These are phyloP conservation scores for Potentilla sterilis DNA, from an alignment of 306 rosid genomes.

Conservation along the genomic window DNA sequence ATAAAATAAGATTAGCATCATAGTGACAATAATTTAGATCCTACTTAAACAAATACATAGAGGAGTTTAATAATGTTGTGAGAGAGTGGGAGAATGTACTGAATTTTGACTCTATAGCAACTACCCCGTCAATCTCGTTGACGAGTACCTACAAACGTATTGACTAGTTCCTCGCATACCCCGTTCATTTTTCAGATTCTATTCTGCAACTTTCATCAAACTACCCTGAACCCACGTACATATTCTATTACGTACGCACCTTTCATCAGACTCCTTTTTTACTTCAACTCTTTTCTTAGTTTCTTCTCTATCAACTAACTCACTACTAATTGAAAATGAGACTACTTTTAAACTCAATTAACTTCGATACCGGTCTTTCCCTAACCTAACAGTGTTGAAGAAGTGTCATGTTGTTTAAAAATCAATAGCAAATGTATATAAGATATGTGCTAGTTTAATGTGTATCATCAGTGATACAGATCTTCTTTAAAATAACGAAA, in stretches of 20 bases:
- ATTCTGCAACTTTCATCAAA: not conserved
- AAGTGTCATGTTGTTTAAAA: not conserved
- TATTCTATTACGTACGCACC: not conserved
- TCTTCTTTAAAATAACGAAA: no score
- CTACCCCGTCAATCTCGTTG: slow-evolving; percentile 1
- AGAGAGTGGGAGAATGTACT: slow-evolving; percentile 8
- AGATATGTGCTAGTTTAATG: no score
- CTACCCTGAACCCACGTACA: no score
- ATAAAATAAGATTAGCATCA: not conserved
- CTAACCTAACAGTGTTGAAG: not conserved
- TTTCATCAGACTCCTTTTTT: not conserved
- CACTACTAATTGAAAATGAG: not conserved
- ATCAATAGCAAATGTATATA: no score
- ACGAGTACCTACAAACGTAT: not conserved
- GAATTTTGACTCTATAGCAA: not conserved
- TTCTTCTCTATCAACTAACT: not conserved
- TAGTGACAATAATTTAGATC: not conserved
- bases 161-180: not conserved
- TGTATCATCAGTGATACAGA: no score
- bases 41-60: not conserved
- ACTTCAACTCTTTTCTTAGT: not conserved
- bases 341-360: not conserved
- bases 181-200: not conserved
- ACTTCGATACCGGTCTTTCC: not conserved
- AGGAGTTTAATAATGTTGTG: not conserved